phyloP scores from a whole-genome alignment of 2,329 filamentous ascomycete genomes.

The Calonectria pseudoturangicola region DNA sequence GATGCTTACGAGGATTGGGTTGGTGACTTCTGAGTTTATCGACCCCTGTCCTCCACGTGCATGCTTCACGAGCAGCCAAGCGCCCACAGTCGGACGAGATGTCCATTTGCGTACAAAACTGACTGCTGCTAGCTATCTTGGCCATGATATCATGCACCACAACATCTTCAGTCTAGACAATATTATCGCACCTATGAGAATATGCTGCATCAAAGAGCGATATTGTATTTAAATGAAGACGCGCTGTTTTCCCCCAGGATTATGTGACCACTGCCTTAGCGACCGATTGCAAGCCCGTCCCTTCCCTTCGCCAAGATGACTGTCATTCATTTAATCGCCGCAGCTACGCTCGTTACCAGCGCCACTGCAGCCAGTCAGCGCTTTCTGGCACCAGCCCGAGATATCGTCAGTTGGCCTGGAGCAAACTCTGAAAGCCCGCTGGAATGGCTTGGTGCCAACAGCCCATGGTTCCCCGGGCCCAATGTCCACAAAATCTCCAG shows the following conservation, averaged over 20 bases:
- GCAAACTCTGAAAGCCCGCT: conserved; percentile 27
- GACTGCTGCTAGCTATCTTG: conserved; percentile 14
- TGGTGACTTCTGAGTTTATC: conserved; percentile 1
- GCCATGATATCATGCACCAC: conserved; percentile 4
- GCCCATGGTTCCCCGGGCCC: conserved; percentile 61
- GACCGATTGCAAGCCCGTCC: not conserved
- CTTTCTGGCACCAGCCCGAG: conserved; percentile 29
- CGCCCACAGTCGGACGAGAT: conserved; percentile 13
- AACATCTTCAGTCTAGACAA: not conserved
- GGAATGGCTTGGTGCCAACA: conserved; percentile 38
- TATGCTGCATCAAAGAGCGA: not conserved
- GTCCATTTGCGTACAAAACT: conserved; percentile 21
- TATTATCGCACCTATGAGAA: conserved; percentile 29
- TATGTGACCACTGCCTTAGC: not conserved
- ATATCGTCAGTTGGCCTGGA: conserved; percentile 37
- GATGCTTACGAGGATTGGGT: conserved; percentile 2
- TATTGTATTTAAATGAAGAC: conserved; percentile 8
- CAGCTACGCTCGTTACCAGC: conserved; percentile 8
- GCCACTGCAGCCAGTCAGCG: conserved; percentile 10
- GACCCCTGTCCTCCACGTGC: conserved; percentile 25
- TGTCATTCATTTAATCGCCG: not conserved
- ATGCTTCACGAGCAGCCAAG: conserved; percentile 4
- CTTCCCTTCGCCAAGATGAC: conserved; percentile 15
- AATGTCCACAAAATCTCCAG: conserved; percentile 74
- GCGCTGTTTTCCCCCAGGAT: not conserved